phyloP scores from a whole-genome alignment of 805 yeast species.

The Middelhovenomyces tepae region DNA sequence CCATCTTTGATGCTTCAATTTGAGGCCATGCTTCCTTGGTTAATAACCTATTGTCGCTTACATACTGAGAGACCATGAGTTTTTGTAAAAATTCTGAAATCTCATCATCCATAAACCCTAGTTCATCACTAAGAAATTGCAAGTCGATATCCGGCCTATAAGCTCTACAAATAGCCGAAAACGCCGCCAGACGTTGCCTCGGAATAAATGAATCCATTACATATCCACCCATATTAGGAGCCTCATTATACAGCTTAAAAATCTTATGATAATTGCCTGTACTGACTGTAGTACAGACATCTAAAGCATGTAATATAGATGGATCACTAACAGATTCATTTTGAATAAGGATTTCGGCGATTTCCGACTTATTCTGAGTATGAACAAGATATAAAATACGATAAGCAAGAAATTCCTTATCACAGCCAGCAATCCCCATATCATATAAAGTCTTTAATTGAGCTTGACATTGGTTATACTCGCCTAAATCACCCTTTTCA shows the following conservation, averaged over 20 bases:
- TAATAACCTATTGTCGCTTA: slow-evolving; percentile 2
- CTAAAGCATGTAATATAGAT: slow-evolving; percentile 29
- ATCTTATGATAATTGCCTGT: slow-evolving; percentile 46
- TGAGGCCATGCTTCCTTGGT: slow-evolving; percentile 24
- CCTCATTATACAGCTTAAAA: slow-evolving; percentile 34
- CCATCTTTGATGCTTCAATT: slow-evolving; percentile 31
- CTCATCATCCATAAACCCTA: slow-evolving; percentile 31
- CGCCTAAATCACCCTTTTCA: slow-evolving; percentile 78
- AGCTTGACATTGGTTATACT: slow-evolving; percentile 90
- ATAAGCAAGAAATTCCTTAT: slow-evolving; percentile 63
- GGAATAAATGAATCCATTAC: slow-evolving; percentile 46
- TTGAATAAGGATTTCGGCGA: slow-evolving; percentile 34
- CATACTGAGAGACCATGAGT: slow-evolving; percentile 18
- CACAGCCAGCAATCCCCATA: slow-evolving; percentile 29
- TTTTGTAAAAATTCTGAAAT: slow-evolving; percentile 31
- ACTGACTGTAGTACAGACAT: slow-evolving; percentile 28
- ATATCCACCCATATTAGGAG: slow-evolving; percentile 36
- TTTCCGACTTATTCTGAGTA: slow-evolving; percentile 56
- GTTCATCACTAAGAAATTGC: slow-evolving; percentile 16
- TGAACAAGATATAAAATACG: slow-evolving; percentile 65
- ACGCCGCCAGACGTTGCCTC: slow-evolving; percentile 48
- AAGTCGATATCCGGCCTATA: slow-evolving; percentile 32
- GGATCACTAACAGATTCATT: slow-evolving; percentile 12
- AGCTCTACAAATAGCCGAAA: slow-evolving; percentile 47
- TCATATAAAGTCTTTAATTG: slow-evolving; percentile 60